Conservation (phyloP, 192 early-diverging fungal species). For the Gryganskiella cystojenkinii region DNA sequence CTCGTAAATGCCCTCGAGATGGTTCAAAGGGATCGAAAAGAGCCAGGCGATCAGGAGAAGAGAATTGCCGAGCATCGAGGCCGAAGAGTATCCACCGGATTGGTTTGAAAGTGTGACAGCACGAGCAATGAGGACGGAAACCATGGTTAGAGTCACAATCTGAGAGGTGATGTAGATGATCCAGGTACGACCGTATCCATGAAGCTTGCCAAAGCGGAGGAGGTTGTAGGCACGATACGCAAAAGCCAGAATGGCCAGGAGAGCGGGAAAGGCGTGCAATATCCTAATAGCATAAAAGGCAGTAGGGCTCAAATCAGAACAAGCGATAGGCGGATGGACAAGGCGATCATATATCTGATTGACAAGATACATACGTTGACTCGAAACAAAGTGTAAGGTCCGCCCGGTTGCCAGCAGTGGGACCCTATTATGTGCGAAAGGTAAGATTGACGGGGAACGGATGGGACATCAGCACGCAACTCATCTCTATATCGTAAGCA, state of each 20-base stretch:
- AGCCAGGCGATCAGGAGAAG: constrained; percentile 26
- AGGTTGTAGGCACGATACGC: not conserved
- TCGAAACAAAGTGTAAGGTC: constrained; percentile 18
- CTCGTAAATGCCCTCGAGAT: constrained; percentile 16
- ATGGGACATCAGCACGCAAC: not conserved
- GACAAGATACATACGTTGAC: constrained; percentile 12
- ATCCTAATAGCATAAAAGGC: constrained; percentile 3
- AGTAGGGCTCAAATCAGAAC: no score
- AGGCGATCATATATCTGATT: no score
- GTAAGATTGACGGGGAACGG: not conserved
- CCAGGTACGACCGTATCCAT: constrained; percentile 22
- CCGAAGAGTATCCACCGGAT: constrained; percentile 8
- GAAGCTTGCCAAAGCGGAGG: not conserved
- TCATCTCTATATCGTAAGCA: not conserved
- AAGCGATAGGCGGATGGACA: not conserved
- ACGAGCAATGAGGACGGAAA: constrained; percentile 6
- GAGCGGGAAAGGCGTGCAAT: constrained; percentile 18
- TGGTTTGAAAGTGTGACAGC: constrained; percentile 8
- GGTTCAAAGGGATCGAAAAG: constrained; percentile 1
- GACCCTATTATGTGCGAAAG: constrained; percentile 1
- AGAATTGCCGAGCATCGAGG: constrained; percentile 11
- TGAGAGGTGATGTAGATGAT: constrained; percentile 27
- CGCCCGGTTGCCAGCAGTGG: not conserved
- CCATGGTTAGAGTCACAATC: constrained; percentile 9
- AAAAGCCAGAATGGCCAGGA: constrained; percentile 12